Evolutionary conservation across 352 stramenopile species (phyloP), one percentile per base, ranked within the genome.

Genomic region (Pythium vanterpoolii): DNA sequence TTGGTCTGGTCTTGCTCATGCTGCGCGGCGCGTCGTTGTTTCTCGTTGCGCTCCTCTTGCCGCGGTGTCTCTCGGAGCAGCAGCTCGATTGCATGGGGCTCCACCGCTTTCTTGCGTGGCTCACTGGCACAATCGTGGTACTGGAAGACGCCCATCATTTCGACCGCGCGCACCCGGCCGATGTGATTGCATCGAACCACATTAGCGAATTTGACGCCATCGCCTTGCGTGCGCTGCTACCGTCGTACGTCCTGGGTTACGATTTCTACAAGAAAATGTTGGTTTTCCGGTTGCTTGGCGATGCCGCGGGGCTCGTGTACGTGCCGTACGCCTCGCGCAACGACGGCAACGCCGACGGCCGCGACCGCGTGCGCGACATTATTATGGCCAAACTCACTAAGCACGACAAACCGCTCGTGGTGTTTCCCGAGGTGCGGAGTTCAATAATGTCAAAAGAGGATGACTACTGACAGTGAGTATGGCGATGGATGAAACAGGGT

Each of bases 221-320:
- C 24, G 78, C 78, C 3, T 51, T 90, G 9, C 62, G 60, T 0
- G 55, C 47, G 19, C 56, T 89, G 54, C 69, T 69, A 13, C 69
- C 80, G 5, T 71, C 71, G 11, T 79, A 87, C 49, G 66, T 88
- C 21, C 68, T 90, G 43, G 80, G 80, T 42, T 90, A 90, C 71
- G 80, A 88, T n/a, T 88, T 90, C n/a, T 90, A 89, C 75, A 84
- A 90, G 64, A 81, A 81, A 31, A 84, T 87, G 76, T 60, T 90
- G 18, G 82, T 89, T 34, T 88, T 87, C 65, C 70, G 71, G 31
- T 59, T 89, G 34, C 58, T 89, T 13, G 71, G 76, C 9, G 77
- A 87, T 55, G 85, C 80, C 33, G 74, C 76, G 45, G 80, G 80
- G 13, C 58, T 88, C 24, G 70, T 90, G 10, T 90, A 86, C 47